Conservation (phyloP, 2,329 filamentous ascomycete species). For the Pseudogymnoascus pannorum region DNA sequence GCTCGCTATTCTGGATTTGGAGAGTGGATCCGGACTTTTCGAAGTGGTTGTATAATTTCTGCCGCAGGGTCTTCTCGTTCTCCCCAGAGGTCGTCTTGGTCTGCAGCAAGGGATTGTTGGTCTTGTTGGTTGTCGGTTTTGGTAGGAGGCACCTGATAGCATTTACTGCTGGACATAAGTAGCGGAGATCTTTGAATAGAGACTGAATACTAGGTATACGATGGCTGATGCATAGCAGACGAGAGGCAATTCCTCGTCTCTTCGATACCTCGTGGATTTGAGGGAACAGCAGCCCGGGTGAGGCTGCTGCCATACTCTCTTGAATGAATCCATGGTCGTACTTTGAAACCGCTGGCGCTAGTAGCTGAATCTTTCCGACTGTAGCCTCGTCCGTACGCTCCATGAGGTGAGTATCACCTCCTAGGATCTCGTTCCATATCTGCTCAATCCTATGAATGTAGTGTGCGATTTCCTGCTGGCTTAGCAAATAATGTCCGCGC, state of each 20-base stretch:
- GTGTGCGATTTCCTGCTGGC: constrained; percentile 11
- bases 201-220: constrained; percentile 14
- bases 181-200: constrained; percentile 14
- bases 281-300: constrained; percentile 11
- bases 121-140: too few relatives aligned
- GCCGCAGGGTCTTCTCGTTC: too few relatives aligned
- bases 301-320: constrained; percentile 1
- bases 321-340: constrained; percentile 13
- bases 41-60: not conserved
- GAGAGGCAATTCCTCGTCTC: not conserved
- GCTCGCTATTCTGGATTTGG: not conserved
- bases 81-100: too few relatives aligned
- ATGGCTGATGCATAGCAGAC: constrained; percentile 10
- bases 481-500: not conserved
- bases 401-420: constrained; percentile 10
- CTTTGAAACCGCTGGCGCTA: constrained; percentile 12
- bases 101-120: too few relatives aligned
- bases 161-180: constrained; percentile 26
- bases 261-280: constrained; percentile 6
- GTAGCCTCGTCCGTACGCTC: constrained; percentile 10
- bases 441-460: constrained; percentile 12
- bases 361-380: constrained; percentile 13
- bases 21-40: not conserved
- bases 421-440: constrained; percentile 9
- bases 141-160: not conserved